These are phyloP conservation scores for Canna indica DNA, from an alignment of 176 grass and related monocot species.

Conservation along the genomic window DNA sequence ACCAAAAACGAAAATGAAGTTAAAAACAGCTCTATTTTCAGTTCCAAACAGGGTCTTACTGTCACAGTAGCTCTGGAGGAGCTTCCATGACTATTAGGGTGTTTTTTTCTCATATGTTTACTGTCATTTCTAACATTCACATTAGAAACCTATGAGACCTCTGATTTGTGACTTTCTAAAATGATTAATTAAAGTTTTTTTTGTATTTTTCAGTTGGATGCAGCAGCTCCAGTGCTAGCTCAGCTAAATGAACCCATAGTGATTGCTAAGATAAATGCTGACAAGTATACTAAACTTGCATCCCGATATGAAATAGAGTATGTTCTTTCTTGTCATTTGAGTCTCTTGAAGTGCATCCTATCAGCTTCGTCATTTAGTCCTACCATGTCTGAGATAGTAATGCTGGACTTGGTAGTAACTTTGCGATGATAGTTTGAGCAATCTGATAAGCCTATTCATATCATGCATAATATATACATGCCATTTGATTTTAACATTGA, in stretches of 20 bases:
- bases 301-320: constrained; percentile 96
- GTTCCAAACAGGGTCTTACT: too few species aligned
- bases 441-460: not conserved
- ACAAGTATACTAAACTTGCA: constrained; percentile 84
- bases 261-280: constrained; percentile 83
- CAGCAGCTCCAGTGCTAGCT: constrained; percentile 67
- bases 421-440: not conserved
- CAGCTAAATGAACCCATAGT: constrained; percentile 54
- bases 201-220: constrained; percentile 56
- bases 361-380: not conserved
- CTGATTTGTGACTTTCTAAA: not conserved
- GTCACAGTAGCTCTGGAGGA: too few species aligned
- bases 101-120: not conserved
- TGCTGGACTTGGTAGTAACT: not conserved
- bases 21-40: too few species aligned
- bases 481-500: not conserved
- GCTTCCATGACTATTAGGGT: not conserved
- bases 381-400: not conserved
- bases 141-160: not conserved
- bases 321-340: constrained; percentile 14
- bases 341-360: not conserved
- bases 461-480: not conserved
- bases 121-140: not conserved
- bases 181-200: constrained; percentile 11
- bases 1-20: too few species aligned